Conservation (phyloP, 345 rosid genomes). For the Salix purpurea region DNA sequence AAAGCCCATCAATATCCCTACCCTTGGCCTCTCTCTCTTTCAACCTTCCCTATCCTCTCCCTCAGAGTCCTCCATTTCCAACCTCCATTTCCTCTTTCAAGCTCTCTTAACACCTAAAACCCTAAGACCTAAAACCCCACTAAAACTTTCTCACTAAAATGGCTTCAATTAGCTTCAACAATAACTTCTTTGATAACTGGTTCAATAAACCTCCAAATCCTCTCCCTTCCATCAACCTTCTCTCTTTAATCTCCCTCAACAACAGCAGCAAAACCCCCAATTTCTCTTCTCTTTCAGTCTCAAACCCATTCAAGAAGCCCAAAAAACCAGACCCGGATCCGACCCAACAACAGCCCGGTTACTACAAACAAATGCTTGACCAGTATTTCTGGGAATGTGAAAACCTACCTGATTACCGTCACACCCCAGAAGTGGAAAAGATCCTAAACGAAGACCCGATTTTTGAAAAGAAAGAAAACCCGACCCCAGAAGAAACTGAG, state of each 20-base stretch:
- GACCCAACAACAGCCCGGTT: slow-evolving; percentile 34
- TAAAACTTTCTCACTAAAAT: slow-evolving; percentile 16
- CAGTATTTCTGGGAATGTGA: slow-evolving; percentile 79
- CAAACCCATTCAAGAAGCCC: slow-evolving; percentile 33
- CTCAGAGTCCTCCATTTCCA: neutral
- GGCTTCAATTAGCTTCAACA: slow-evolving; percentile 61
- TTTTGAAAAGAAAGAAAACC: slow-evolving; percentile 67
- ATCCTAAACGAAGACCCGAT: slow-evolving; percentile 53
- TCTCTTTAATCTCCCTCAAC: slow-evolving; percentile 18
- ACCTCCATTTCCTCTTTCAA: neutral
- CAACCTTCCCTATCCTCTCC: neutral
- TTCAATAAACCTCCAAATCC: slow-evolving; percentile 69
- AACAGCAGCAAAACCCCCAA: slow-evolving; percentile 21
- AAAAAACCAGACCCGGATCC: slow-evolving; percentile 10
- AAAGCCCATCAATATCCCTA: too few species aligned
- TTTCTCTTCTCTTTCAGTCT: slow-evolving; percentile 56
- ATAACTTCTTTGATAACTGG: slow-evolving; percentile 72
- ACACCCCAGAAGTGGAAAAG: slow-evolving; percentile 72
- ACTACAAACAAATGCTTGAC: slow-evolving; percentile 39
- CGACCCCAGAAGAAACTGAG: slow-evolving; percentile 53
- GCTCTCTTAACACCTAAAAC: neutral
- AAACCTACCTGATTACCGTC: slow-evolving; percentile 66
- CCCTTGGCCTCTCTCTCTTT: too few species aligned
- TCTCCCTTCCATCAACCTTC: slow-evolving; percentile 46
- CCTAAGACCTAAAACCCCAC: neutral